Percentiles rank a stretch among this genome's conserved stretches.
Conservation (phyloP, 2,329 filamentous ascomycete genomes). For the Venturia pyrina region DNA sequence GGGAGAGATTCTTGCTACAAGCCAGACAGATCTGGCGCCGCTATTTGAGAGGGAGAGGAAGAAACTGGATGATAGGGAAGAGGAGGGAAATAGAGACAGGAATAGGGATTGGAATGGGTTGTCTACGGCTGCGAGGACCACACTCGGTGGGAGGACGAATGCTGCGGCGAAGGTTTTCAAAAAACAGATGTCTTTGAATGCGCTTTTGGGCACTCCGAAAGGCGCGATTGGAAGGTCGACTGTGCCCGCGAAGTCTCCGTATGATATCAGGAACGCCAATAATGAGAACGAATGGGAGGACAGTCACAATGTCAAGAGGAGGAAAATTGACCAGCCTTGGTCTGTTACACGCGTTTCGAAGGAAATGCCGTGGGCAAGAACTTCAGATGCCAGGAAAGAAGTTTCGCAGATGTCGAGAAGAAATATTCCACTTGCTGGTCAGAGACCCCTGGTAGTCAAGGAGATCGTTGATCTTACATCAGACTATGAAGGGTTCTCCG, state of each 20-base stretch:
- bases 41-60: constrained; percentile 59
- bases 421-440: background rate
- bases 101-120: constrained; percentile 19
- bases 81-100: constrained; percentile 26
- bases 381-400: constrained; percentile 18
- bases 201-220: constrained; percentile 55
- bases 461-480: constrained; percentile 13
- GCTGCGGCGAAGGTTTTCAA: constrained; percentile 29
- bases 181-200: constrained; percentile 49
- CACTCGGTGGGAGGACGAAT: constrained; percentile 3
- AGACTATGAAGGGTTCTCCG: constrained; percentile 14
- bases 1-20: constrained; percentile 59
- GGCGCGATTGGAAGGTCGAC: constrained; percentile 53
- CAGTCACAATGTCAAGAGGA: constrained; percentile 4
- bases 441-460: background rate
- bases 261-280: constrained; percentile 41
- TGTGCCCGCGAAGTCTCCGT: constrained; percentile 52
- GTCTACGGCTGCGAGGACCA: constrained; percentile 25
- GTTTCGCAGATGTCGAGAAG: constrained; percentile 9
- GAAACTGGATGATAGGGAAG: constrained; percentile 22
- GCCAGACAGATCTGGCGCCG: constrained; percentile 67
- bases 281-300: background rate
- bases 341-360: constrained; percentile 12
- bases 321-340: background rate
- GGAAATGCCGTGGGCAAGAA: constrained; percentile 19